Conservation (phyloP, 1,139 yeast species). For the Suhomyces bokatorum region DNA sequence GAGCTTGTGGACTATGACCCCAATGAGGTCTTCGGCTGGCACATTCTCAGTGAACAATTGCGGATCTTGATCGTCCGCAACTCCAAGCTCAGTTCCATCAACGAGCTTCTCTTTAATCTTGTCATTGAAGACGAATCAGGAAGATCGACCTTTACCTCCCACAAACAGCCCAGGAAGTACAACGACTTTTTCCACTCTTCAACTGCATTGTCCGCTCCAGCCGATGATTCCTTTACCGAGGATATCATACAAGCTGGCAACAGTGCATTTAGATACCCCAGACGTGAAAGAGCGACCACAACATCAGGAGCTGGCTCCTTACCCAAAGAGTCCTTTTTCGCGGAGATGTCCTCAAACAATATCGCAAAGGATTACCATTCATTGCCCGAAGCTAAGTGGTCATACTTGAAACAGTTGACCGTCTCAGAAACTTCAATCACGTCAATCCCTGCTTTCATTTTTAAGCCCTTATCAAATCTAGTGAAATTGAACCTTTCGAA, state of each 20-base stretch:
- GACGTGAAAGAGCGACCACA: conserved; percentile 31
- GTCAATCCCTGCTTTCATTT: conserved; percentile 44
- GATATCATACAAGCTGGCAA: conserved; percentile 16
- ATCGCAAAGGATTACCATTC: conserved; percentile 20
- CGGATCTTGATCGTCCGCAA: conserved; percentile 56
- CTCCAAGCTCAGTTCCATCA: conserved; percentile 50
- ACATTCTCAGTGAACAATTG: conserved; percentile 53
- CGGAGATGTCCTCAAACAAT: conserved; percentile 13
- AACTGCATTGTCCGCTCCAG: conserved; percentile 7
- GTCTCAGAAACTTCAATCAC: conserved; percentile 56
- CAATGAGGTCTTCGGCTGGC: conserved; percentile 68
- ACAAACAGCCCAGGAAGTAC: conserved; percentile 22
- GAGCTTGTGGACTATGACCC: conserved; percentile 64
- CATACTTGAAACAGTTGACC: conserved; percentile 55
- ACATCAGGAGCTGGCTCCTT: conserved; percentile 29
- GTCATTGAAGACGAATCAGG: conserved; percentile 58
- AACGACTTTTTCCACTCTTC: conserved; percentile 14
- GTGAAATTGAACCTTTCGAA: conserved; percentile 60
- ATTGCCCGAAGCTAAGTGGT: conserved; percentile 53
- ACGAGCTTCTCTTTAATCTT: conserved; percentile 50
- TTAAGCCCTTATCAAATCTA: conserved; percentile 50
- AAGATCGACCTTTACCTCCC: conserved; percentile 39
- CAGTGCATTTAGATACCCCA: conserved; percentile 27
- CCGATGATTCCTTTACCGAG: conserved; percentile 11
- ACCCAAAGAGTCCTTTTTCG: conserved; percentile 23